phyloP scores from a whole-genome alignment of 768 basidiomycete species.

The Leccinum boreale region DNA sequence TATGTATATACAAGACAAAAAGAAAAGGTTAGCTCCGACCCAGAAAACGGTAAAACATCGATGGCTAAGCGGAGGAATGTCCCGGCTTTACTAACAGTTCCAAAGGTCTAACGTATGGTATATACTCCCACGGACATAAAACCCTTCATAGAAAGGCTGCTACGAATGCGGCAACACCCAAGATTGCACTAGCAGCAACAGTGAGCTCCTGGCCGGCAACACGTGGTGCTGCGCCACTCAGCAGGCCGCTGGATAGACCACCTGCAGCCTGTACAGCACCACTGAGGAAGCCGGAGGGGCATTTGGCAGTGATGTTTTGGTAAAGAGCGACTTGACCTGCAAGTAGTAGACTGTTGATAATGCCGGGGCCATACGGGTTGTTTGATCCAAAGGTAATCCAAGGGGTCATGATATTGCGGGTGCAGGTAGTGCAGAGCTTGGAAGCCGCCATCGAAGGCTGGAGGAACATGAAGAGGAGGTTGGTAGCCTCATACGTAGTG shows the following conservation, averaged over 20 bases:
- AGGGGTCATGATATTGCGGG: conserved; percentile 65
- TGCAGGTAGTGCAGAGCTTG: conserved; percentile 78
- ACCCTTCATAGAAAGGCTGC: conserved; percentile 26
- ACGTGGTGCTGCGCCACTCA: conserved; percentile 30
- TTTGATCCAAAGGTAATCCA: conserved; percentile 77
- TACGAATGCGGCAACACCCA: conserved; percentile 34
- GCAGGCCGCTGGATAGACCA: conserved; percentile 40
- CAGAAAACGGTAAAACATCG: conserved; percentile 11
- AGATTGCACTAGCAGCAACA: conserved; percentile 28
- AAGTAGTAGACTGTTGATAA: conserved; percentile 62
- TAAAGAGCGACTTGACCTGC: conserved; percentile 65
- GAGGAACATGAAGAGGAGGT: conserved; percentile 82
- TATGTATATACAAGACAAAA: conserved; percentile 27
- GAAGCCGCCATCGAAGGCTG: conserved; percentile 43
- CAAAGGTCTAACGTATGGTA: conserved; percentile 18
- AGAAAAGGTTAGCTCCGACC: background rate
- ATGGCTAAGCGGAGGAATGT: conserved; percentile 14
- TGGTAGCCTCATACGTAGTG: conserved; percentile 50
- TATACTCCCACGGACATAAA: conserved; percentile 13
- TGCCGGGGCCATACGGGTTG: conserved; percentile 73
- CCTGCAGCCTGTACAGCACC: conserved; percentile 70
- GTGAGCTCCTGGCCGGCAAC: conserved; percentile 24
- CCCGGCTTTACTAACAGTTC: conserved; percentile 20
- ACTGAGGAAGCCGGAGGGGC: conserved; percentile 69
- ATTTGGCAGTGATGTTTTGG: conserved; percentile 54